Conservation (phyloP, 2,329 filamentous ascomycete species). For the Alternaria burnsii region DNA sequence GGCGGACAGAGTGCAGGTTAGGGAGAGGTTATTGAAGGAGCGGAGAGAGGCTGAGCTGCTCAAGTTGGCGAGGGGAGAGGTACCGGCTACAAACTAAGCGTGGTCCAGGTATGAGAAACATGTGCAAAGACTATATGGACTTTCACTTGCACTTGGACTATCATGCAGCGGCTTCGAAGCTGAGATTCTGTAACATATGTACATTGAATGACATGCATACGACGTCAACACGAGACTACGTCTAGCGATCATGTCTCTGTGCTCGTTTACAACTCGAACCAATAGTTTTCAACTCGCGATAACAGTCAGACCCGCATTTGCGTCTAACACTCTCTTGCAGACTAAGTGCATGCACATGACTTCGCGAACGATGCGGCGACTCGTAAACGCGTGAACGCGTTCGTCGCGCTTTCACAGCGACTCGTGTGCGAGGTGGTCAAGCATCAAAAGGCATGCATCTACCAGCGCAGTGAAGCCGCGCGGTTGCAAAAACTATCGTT, state of each 20-base stretch:
- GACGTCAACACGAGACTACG: background rate
- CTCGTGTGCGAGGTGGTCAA: background rate
- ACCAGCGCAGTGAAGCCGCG: background rate
- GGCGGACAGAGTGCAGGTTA: constrained; percentile 64
- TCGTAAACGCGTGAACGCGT: background rate
- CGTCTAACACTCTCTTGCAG: background rate
- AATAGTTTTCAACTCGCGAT: background rate
- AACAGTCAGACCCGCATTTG: background rate
- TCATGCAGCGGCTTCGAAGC: constrained; percentile 3
- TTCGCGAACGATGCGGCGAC: constrained; percentile 1
- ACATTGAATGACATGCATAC: constrained; percentile 4
- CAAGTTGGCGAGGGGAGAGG: constrained; percentile 59
- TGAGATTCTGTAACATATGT: constrained; percentile 15
- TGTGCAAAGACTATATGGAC: background rate
- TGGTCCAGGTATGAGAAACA: background rate
- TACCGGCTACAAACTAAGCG: constrained; percentile 8
- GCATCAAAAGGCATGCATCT: background rate
- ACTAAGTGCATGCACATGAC: background rate
- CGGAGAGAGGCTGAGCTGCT: constrained; percentile 70
- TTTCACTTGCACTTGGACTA: background rate
- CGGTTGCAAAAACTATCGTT: background rate
- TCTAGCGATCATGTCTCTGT: background rate
- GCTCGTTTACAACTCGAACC: background rate
- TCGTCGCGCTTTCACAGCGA: background rate
- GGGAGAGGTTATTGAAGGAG: constrained; percentile 64